Evolutionary conservation across 2,329 filamentous ascomycete genomes (phyloP).

Genomic region (Alternaria viburni): DNA sequence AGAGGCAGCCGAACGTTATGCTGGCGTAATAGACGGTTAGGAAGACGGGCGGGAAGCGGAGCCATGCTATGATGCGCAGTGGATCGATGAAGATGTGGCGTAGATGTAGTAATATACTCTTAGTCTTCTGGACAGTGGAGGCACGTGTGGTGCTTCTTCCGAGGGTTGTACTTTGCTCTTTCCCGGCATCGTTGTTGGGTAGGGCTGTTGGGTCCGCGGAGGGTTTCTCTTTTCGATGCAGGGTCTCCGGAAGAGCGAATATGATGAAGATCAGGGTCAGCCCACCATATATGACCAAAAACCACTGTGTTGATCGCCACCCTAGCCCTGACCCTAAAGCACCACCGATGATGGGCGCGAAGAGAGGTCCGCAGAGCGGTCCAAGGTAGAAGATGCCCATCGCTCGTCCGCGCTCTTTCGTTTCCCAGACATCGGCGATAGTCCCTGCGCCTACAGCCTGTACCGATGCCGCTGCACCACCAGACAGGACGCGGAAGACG

Average conservation of each 20-base stretch:
- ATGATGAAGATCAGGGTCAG: constrained; percentile 40
- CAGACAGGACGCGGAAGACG: constrained; percentile 43
- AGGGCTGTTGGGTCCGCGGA: background rate
- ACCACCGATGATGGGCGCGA: constrained; percentile 50
- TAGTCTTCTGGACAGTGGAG: constrained; percentile 43
- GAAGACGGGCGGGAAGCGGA: constrained; percentile 47
- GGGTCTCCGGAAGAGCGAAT: constrained; percentile 47
- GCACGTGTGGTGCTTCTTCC: constrained; percentile 41
- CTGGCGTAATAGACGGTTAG: constrained; percentile 50
- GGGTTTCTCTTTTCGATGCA: constrained; percentile 17
- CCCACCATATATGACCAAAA: constrained; percentile 47
- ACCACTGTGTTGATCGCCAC: constrained; percentile 51
- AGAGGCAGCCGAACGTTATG: constrained; percentile 49
- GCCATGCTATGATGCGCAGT: constrained; percentile 46
- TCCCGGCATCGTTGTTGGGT: constrained; percentile 5
- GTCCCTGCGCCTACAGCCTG: constrained; percentile 49
- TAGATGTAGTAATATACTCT: constrained; percentile 31
- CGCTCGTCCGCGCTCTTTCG: constrained; percentile 45
- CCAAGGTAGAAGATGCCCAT: constrained; percentile 51
- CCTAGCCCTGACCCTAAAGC: constrained; percentile 40
- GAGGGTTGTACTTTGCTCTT: constrained; percentile 23
- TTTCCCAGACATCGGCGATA: constrained; percentile 49
- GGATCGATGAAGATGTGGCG: constrained; percentile 49
- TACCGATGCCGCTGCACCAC: constrained; percentile 47
- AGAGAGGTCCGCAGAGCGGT: constrained; percentile 46